Conservation (phyloP, 208 protist genomes). For the Strigomonas culicis region DNA sequence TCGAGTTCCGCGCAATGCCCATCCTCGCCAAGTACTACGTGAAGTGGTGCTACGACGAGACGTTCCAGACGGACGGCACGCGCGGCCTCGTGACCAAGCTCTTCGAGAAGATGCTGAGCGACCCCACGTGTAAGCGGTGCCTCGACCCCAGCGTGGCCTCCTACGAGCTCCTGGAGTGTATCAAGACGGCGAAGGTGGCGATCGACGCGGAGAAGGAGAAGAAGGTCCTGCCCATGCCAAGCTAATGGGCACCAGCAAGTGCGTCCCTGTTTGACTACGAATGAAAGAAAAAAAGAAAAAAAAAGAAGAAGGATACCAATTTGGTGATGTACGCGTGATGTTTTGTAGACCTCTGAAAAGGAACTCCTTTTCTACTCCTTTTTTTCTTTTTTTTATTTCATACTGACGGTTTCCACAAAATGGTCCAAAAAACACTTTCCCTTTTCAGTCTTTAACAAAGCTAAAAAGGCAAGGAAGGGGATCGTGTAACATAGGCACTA, state of each 20-base stretch:
- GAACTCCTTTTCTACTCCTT: constrained; percentile 7
- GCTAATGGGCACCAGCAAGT: not conserved
- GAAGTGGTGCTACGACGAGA: constrained; percentile 66
- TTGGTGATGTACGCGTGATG: not conserved
- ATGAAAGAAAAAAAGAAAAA: not conserved
- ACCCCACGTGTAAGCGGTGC: constrained; percentile 74
- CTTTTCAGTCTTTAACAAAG: not conserved
- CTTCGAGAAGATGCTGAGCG: constrained; percentile 73
- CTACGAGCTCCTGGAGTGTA: constrained; percentile 76
- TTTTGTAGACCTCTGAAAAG: not conserved
- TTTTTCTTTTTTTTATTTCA: constrained; percentile 10
- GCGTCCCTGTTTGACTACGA: no score
- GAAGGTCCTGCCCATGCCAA: not conserved
- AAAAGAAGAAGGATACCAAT: not conserved
- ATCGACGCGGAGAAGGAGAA: constrained; percentile 42
- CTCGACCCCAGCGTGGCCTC: constrained; percentile 80
- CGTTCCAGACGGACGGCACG: constrained; percentile 76
- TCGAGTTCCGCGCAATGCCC: constrained; percentile 86
- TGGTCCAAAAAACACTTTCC: not conserved
- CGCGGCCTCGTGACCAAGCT: constrained; percentile 48
- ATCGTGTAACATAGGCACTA: not conserved
- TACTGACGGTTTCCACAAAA: not conserved
- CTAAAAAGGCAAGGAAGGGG: not conserved
- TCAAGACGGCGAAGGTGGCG: constrained; percentile 60
- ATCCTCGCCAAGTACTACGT: constrained; percentile 86